Percentiles rank a stretch among this genome's conserved stretches.
phyloP scores from a whole-genome alignment of 2,329 filamentous ascomycete genomes.

The Remersonia thermophila region DNA sequence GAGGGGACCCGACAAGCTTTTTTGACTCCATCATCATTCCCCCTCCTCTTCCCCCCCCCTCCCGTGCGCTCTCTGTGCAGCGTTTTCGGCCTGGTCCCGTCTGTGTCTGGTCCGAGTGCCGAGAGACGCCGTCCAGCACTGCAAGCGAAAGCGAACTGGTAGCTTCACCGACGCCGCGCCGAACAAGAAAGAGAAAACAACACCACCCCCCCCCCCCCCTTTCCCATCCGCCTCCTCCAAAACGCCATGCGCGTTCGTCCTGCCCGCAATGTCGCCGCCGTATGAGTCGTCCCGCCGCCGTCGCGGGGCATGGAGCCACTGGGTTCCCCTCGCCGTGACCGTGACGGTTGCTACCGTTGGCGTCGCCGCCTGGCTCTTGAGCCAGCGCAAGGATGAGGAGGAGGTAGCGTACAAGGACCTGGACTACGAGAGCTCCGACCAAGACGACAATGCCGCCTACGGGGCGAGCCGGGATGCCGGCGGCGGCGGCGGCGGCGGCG shows the following conservation, averaged over 20 bases:
- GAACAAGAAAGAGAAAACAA: too few relatives aligned
- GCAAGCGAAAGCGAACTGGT: too few relatives aligned
- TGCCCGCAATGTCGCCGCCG: constrained; percentile 43
- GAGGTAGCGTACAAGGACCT: constrained; percentile 39
- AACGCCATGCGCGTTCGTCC: constrained; percentile 28
- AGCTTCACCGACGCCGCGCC: too few relatives aligned
- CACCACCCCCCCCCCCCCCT: not conserved
- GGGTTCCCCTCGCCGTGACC: constrained; percentile 78
- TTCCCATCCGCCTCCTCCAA: constrained; percentile 1
- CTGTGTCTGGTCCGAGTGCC: too few relatives aligned
- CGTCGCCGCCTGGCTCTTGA: constrained; percentile 86
- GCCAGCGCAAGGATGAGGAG: constrained; percentile 55
- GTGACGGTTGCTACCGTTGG: constrained; percentile 79
- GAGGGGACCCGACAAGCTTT: not conserved
- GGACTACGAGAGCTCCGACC: constrained; percentile 33
- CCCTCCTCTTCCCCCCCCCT: not conserved
- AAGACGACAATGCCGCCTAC: constrained; percentile 33
- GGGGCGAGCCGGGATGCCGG: constrained; percentile 39
- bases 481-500: constrained; percentile 29
- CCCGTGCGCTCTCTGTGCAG: too few relatives aligned
- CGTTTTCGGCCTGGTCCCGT: too few relatives aligned
- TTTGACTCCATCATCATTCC: not conserved
- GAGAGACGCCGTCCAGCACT: too few relatives aligned
- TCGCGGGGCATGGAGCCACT: constrained; percentile 61
- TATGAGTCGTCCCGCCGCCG: constrained; percentile 51